Base-by-base conservation (phyloP, 306 rosid genomes). In the Trifolium subterraneum region DNA sequence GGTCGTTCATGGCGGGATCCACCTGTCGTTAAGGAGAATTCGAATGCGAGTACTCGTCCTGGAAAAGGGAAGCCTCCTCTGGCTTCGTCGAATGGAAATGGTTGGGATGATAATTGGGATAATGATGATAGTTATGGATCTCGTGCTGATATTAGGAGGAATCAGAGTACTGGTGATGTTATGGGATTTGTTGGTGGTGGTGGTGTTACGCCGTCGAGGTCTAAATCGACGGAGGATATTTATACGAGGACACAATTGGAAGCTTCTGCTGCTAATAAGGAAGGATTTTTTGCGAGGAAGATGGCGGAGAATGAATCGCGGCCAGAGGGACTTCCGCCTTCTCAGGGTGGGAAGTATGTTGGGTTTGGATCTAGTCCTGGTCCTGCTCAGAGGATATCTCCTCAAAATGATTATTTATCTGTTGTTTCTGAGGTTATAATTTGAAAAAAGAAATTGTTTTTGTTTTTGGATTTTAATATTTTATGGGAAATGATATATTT, bases 21-120 rank as follows among this genome's bases (percentile, higher is more conserved):
- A 0, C 97, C 97, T 0, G 88, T 86, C 2, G 93, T 82, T 25
- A 92, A 88, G 90, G 98, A 95, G 82, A 63, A 31, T 52, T 60
- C 76, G 39, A 7, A 8, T 15, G 4, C 33, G 7, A 54, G 25
- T 52, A 60, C 76, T 20, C 87, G 83, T 20, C 36, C 67, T 4
- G 86, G 89, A 16, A 85, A 68, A 62, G 84, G 79, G 10, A 92
- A 80, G 79, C 99, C 99, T 2, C 99, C 99, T 3, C 42, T 92
- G 75, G 78, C 87, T 19, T 2, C 51, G 0, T 10, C 20, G 4
- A 51, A 16, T 6, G 15, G n/a, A 1, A 86, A 82, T 2, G 93
- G 89, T 6, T 95, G 99, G 99, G 99, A 95, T 83, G 98, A 95
- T 83, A 86, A 51, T 68, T 95, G 99, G 99, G 99, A 89, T 56